Evolutionary conservation across 495 filamentous ascomycete species (phyloP).

Genomic region (Tirmania nivea): DNA sequence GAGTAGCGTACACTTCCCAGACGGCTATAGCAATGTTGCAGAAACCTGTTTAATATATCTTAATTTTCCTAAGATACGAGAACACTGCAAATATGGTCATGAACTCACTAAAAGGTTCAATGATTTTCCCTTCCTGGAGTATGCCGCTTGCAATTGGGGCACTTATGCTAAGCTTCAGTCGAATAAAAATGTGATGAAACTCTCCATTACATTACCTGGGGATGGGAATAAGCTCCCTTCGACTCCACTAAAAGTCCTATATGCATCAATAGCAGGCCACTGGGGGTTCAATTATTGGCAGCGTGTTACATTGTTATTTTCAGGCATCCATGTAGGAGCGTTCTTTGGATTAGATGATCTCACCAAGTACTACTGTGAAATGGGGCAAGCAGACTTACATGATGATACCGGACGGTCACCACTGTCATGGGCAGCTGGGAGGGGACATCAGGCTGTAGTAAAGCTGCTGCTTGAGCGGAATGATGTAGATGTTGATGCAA

Average conservation of each 20-base stretch:
- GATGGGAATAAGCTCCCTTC: neutral
- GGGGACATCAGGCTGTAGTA: constrained; percentile 14
- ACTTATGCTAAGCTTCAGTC: neutral
- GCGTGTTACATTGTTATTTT: neutral
- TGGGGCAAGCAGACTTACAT: neutral
- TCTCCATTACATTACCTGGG: neutral
- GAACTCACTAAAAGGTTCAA: neutral
- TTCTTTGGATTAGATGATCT: neutral
- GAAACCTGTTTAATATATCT: neutral
- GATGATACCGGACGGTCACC: constrained; percentile 8
- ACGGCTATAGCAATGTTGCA: neutral
- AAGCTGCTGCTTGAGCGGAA: constrained; percentile 9
- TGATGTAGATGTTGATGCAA: no score
- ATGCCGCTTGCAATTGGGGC: neutral
- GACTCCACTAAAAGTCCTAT: neutral
- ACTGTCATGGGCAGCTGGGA: constrained; percentile 14
- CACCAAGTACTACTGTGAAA: neutral
- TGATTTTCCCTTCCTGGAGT: neutral
- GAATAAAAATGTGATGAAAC: neutral
- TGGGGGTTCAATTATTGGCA: neutral
- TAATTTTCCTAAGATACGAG: neutral
- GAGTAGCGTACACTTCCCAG: neutral
- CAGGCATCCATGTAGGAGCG: neutral
- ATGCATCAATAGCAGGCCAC: neutral
- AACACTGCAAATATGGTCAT: neutral